Conservation (phyloP, 441 rosid species). For the Capsella rubella region DNA sequence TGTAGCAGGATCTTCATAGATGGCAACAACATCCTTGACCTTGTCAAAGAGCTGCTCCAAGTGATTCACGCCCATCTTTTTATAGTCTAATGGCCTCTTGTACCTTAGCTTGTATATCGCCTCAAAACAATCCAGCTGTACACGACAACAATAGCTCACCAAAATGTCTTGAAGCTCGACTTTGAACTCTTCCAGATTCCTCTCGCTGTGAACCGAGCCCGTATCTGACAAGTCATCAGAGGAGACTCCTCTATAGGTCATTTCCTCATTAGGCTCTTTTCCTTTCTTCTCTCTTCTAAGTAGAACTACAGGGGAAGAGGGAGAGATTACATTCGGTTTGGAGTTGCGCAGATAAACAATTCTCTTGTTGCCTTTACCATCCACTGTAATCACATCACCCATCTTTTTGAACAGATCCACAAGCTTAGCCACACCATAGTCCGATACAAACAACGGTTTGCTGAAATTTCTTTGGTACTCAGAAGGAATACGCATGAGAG, state of each 20-base stretch:
- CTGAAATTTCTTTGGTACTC: conserved; percentile 83
- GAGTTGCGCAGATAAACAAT: conserved; percentile 74
- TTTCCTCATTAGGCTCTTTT: conserved; percentile 53
- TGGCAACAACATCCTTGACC: conserved; percentile 67
- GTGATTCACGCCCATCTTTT: conserved; percentile 61
- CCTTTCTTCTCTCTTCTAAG: conserved; percentile 68
- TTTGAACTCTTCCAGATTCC: conserved; percentile 73
- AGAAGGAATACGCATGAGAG: conserved; percentile 71
- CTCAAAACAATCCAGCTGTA: conserved; percentile 79
- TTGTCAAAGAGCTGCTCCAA: conserved; percentile 82
- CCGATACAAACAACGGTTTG: conserved; percentile 78
- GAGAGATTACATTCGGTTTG: conserved; percentile 59
- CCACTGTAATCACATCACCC: conserved; percentile 70
- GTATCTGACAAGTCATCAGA: conserved; percentile 78
- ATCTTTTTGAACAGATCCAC: conserved; percentile 89
- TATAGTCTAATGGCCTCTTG: conserved; percentile 68
- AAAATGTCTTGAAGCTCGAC: conserved; percentile 84
- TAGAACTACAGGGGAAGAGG: conserved; percentile 57
- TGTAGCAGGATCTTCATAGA: conserved; percentile 75
- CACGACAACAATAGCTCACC: conserved; percentile 82
- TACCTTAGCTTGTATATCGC: conserved; percentile 80
- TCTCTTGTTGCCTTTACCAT: conserved; percentile 76
- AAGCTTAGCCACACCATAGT: conserved; percentile 79
- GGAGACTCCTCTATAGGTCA: conserved; percentile 50
- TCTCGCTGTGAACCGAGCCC: conserved; percentile 55